These are phyloP conservation scores for Claviceps lovelessii DNA, from an alignment of 2,329 filamentous ascomycete species.

Conservation along the genomic window DNA sequence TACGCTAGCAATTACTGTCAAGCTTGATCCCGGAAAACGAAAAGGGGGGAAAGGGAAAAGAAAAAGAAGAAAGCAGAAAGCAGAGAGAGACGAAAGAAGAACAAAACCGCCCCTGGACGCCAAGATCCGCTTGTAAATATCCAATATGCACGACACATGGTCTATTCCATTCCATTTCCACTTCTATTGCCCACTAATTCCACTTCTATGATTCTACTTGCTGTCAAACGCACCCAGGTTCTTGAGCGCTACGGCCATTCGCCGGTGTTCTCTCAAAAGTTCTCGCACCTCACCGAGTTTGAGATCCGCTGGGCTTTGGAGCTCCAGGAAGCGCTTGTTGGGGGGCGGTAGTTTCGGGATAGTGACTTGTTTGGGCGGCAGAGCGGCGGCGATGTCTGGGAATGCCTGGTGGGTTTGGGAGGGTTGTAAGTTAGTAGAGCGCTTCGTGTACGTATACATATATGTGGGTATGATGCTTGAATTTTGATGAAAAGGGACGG, in stretches of 20 bases:
- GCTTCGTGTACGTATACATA: not conserved
- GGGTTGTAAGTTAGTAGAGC: not conserved
- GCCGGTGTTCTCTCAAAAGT: slow-evolving; percentile 59
- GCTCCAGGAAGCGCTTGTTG: slow-evolving; percentile 57
- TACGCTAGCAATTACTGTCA: too few relatives aligned
- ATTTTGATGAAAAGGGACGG: not conserved
- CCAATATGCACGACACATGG: not conserved
- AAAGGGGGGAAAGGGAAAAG: too few relatives aligned
- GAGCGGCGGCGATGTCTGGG: slow-evolving; percentile 40
- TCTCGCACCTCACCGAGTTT: slow-evolving; percentile 59
- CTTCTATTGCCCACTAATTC: too few relatives aligned
- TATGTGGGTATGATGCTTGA: not conserved
- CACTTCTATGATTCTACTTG: slow-evolving; percentile 11
- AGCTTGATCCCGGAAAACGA: too few relatives aligned
- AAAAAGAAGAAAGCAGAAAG: too few relatives aligned
- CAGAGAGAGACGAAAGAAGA: not conserved
- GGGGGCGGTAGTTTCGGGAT: slow-evolving; percentile 47
- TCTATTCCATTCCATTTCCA: not conserved
- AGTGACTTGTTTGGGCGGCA: slow-evolving; percentile 36
- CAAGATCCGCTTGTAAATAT: not conserved
- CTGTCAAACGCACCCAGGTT: slow-evolving; percentile 46
- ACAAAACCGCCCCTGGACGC: not conserved
- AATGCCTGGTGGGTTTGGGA: slow-evolving; percentile 32
- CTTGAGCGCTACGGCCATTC: slow-evolving; percentile 51
- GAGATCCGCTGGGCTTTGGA: slow-evolving; percentile 55